Evolutionary conservation across 208 protist species (phyloP).

Genomic region (Trypanosoma boissoni): DNA sequence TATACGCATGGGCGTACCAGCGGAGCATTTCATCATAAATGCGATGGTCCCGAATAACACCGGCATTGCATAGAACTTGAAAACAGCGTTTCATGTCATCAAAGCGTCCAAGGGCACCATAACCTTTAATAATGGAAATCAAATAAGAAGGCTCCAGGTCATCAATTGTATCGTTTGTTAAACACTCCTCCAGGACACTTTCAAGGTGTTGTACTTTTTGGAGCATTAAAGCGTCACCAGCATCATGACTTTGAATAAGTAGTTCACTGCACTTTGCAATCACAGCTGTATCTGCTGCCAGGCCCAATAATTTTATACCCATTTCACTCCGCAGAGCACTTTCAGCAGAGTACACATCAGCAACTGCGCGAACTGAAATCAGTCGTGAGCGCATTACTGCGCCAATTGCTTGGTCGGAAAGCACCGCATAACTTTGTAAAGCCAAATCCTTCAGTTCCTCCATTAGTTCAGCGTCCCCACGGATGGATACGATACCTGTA

Average conservation of each 20-base stretch:
- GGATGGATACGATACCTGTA: conserved; percentile 38
- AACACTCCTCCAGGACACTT: conserved; percentile 51
- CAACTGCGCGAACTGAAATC: conserved; percentile 25
- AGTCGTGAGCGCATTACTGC: conserved; percentile 41
- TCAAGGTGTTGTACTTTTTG: conserved; percentile 70
- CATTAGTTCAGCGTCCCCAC: conserved; percentile 32
- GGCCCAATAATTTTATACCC: conserved; percentile 38
- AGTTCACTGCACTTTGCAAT: conserved; percentile 79
- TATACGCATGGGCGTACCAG: conserved; percentile 84
- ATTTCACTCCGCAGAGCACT: conserved; percentile 42
- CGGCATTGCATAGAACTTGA: conserved; percentile 42
- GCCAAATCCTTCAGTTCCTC: conserved; percentile 39
- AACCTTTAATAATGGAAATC: conserved; percentile 76
- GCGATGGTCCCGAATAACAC: conserved; percentile 57
- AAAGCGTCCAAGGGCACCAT: conserved; percentile 72
- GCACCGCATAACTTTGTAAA: conserved; percentile 10
- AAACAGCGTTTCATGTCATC: conserved; percentile 79
- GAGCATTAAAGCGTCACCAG: conserved; percentile 74
- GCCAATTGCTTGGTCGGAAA: conserved; percentile 61
- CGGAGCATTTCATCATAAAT: conserved; percentile 89
- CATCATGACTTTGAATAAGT: conserved; percentile 41
- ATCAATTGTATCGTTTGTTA: conserved; percentile 57
- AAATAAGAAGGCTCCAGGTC: conserved; percentile 63
- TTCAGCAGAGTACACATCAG: conserved; percentile 68
- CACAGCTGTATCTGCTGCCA: conserved; percentile 67